Conservation (phyloP, 2,329 filamentous ascomycete species). For the Calonectria hawksworthii region DNA sequence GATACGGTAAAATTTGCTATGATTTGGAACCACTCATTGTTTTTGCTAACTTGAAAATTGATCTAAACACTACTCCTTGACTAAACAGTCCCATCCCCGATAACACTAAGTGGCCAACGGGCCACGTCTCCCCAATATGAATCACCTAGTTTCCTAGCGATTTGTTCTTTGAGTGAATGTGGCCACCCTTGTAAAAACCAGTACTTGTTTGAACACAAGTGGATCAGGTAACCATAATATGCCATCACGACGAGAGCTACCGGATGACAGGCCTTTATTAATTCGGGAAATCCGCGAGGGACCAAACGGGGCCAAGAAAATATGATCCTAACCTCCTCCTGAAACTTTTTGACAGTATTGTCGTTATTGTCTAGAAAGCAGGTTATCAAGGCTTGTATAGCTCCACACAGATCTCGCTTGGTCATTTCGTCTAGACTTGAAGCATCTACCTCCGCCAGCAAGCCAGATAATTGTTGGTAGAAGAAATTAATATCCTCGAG, state of each 20-base stretch:
- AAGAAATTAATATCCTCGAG: too few species aligned
- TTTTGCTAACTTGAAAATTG: too few species aligned
- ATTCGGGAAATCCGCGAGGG: not conserved
- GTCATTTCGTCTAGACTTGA: not conserved
- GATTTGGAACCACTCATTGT: too few species aligned
- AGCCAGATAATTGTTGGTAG: not conserved
- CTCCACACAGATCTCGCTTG: not conserved
- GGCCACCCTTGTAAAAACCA: not conserved
- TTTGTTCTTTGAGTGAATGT: not conserved
- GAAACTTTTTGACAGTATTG: not conserved
- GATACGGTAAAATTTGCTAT: too few species aligned
- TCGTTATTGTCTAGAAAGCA: not conserved
- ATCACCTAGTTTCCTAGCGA: not conserved
- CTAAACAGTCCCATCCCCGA: too few species aligned
- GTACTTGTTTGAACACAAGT: not conserved
- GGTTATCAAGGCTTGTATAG: not conserved
- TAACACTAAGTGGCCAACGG: not conserved
- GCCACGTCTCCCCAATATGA: not conserved
- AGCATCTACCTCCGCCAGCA: not conserved
- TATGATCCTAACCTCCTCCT: not conserved
- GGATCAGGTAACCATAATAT: not conserved
- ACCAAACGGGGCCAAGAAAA: not conserved
- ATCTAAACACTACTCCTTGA: too few species aligned
- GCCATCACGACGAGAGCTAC: not conserved
- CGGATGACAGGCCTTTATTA: not conserved